A percentile compares a stretch with the other conserved stretches of the same genome.
phyloP scores from a whole-genome alignment of 768 basidiomycete species.

The Hericium rajendrae region DNA sequence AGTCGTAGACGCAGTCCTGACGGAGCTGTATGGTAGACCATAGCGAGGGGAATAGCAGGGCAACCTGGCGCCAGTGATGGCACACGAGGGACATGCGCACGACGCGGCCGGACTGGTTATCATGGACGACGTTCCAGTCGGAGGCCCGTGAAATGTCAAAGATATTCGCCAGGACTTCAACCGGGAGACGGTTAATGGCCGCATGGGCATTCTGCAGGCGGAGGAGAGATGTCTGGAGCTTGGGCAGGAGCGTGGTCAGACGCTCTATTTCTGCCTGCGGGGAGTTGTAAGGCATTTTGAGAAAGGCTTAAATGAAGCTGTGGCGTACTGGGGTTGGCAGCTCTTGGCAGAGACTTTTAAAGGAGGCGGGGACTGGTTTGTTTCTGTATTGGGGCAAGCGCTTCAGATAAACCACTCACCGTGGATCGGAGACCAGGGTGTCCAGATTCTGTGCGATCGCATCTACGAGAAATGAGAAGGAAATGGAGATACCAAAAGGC shows the following conservation, averaged over 20 bases:
- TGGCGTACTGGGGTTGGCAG: not conserved
- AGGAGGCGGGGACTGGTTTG: not conserved
- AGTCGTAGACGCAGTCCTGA: constrained; percentile 13
- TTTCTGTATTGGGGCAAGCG: not conserved
- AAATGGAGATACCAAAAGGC: not conserved
- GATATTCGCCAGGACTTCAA: constrained; percentile 10
- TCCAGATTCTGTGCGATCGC: not conserved
- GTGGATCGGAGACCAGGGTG: not conserved
- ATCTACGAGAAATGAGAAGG: not conserved
- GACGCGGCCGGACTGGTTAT: constrained; percentile 6
- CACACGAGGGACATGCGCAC: constrained; percentile 13
- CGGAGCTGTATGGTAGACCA: constrained; percentile 15
- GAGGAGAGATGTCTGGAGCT: constrained; percentile 7
- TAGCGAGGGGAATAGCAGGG: constrained; percentile 10
- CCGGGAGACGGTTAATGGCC: constrained; percentile 8
- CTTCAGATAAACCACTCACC: not conserved
- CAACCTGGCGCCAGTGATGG: constrained; percentile 14
- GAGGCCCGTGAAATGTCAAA: constrained; percentile 8
- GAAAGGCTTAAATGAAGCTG: not conserved
- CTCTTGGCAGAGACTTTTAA: not conserved
- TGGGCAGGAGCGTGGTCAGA: constrained; percentile 10
- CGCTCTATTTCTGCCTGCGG: constrained; percentile 8
- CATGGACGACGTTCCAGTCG: not conserved
- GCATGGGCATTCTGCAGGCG: constrained; percentile 8
- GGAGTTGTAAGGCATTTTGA: not conserved